A percentile compares a stretch with the other conserved stretches of the same genome.
These are phyloP conservation scores for Fusarium sacchari DNA, from an alignment of 2,329 filamentous ascomycete genomes.

Conservation along the genomic window DNA sequence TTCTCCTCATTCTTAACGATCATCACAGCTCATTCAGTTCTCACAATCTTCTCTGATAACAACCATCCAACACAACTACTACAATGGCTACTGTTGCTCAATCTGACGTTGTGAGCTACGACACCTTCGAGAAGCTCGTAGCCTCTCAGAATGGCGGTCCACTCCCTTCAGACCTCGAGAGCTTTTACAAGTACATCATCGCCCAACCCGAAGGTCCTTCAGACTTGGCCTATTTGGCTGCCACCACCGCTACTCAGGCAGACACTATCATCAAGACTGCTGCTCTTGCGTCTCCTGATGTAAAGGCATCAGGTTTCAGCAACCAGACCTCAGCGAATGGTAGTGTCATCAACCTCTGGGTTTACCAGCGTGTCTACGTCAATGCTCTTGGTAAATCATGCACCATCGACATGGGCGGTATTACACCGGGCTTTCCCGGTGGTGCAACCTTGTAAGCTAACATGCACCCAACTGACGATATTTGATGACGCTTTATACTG, in stretches of 20 bases:
- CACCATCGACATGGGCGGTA: not conserved
- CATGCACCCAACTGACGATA: not conserved
- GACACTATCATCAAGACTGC: rapidly evolving
- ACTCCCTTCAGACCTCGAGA: not conserved
- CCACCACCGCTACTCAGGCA: not conserved
- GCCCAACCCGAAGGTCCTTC: not conserved
- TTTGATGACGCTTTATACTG: not conserved
- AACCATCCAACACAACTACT: too few relatives aligned
- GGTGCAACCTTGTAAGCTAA: not conserved
- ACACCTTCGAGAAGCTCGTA: not conserved
- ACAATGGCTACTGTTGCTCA: not conserved
- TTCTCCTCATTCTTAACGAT: rapidly evolving
- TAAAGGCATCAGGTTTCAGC: not conserved
- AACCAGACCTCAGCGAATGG: not conserved
- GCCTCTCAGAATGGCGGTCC: not conserved
- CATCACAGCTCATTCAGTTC: not conserved
- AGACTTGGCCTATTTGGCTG: not conserved
- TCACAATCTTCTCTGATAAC: not conserved
- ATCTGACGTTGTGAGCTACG: not conserved
- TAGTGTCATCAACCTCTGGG: not conserved
- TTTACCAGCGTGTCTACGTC: not conserved
- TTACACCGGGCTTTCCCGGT: not conserved
- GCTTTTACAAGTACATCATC: not conserved
- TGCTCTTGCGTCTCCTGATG: rapidly evolving
- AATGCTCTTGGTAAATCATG: not conserved